phyloP scores from a whole-genome alignment of 2,329 filamentous ascomycete genomes.

The Aspergillus sp. region DNA sequence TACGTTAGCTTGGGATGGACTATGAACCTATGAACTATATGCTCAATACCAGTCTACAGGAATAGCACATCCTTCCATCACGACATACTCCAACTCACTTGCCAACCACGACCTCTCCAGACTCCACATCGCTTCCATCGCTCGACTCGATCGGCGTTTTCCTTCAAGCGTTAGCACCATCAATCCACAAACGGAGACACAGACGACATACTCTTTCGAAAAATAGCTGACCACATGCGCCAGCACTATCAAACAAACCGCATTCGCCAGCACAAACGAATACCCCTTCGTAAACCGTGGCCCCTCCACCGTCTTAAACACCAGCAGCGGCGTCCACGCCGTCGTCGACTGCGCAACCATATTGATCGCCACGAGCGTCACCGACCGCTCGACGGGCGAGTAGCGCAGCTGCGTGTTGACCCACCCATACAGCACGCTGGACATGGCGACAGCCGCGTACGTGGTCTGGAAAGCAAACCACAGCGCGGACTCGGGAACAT shows the following conservation, averaged over 20 bases:
- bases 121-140: neutral
- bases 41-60: too few relatives aligned
- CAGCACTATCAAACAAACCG: conserved; percentile 34
- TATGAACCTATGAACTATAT: too few relatives aligned
- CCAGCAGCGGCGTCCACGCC: conserved; percentile 55
- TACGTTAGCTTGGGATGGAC: too few relatives aligned
- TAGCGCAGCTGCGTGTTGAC: conserved; percentile 50
- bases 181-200: neutral
- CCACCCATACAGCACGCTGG: conserved; percentile 57
- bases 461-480: conserved; percentile 55
- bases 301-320: conserved; percentile 48
- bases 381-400: conserved; percentile 43
- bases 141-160: neutral
- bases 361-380: conserved; percentile 53
- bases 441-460: conserved; percentile 51
- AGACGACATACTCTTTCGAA: conserved; percentile 14
- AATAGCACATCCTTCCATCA: neutral
- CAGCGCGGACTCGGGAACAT: conserved; percentile 52
- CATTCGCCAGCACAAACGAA: conserved; percentile 40
- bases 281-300: conserved; percentile 45
- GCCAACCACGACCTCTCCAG: neutral
- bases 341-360: conserved; percentile 54
- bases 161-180: neutral
- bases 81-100: neutral
- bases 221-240: conserved; percentile 23